Conservation (phyloP, 192 early-diverging fungal species). For the Funneliformis geosporum region DNA sequence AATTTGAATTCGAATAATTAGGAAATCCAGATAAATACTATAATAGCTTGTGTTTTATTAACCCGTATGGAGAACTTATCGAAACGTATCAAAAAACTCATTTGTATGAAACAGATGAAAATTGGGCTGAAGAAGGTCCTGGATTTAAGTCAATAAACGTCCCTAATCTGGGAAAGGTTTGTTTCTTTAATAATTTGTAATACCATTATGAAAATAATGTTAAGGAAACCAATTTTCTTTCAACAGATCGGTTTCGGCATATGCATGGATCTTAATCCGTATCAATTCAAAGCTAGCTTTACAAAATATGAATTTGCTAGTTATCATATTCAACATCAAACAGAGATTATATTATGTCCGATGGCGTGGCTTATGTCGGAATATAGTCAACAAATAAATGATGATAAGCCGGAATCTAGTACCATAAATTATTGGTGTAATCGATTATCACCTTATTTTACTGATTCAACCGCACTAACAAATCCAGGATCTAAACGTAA, state of each 20-base stretch:
- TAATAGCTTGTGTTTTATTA: constrained; percentile 65
- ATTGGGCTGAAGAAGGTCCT: constrained; percentile 72
- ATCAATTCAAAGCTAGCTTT: constrained; percentile 65
- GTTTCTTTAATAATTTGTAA: background rate
- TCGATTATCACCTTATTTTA: constrained; percentile 1
- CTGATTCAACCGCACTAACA: background rate
- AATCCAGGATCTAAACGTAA: background rate
- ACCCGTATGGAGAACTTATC: constrained; percentile 50
- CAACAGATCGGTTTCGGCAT: constrained; percentile 72
- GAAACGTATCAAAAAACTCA: constrained; percentile 70
- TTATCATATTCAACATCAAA: constrained; percentile 54
- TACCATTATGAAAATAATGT: background rate
- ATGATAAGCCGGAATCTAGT: background rate
- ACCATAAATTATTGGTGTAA: constrained; percentile 21
- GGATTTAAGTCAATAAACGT: constrained; percentile 59
- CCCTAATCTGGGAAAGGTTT: constrained; percentile 58
- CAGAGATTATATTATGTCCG: constrained; percentile 56
- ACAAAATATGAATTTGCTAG: constrained; percentile 68
- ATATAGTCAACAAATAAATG: constrained; percentile 11
- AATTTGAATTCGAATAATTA: background rate
- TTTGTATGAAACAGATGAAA: constrained; percentile 70
- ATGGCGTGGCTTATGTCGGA: constrained; percentile 70
- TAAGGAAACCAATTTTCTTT: background rate
- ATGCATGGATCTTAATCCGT: constrained; percentile 87
- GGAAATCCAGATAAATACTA: constrained; percentile 47